Evolutionary conservation across 2,329 filamentous ascomycete genomes (phyloP), one percentile per base, ranked within the genome.

Genomic region (Colletotrichum sp.): DNA sequence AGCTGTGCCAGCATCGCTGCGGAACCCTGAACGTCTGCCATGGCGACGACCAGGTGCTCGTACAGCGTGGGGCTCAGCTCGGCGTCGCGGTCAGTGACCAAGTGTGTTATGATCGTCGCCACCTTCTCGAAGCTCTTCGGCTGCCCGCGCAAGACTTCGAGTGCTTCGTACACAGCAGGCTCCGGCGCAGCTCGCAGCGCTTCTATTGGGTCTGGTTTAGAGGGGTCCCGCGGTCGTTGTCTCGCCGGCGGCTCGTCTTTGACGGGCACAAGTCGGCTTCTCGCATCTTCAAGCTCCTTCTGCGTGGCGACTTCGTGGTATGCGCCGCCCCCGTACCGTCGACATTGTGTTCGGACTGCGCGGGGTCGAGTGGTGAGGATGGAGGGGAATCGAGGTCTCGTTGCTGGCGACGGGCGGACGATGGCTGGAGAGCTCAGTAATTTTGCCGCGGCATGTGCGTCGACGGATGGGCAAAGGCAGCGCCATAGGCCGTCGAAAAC

Each of bases 31-130:
- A 90, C 87, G 81, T 93, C 90, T 34, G 91, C 88, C 84, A 98
- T 96, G 63, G 93, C 92, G 75, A 93, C 88, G 79, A 98, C 92
- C 68, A 98, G 85, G 16, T 93, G 92, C 79, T 95, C 92, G 83
- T 97, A 98, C 67, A 95, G 85, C 69, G 89, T 86, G 4, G 88
- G 80, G 79, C 90, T 91, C 4, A 92, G 91, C 67, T 83, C 81
- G 80, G 93, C 89, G 3, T 86, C 83, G 18, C 92, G 87, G n/a
- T 88, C 85, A 57, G 84, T 84, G 15, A 96, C 83, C 34, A 96
- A 85, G 75, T 92, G 89, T 63, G 89, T 87, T 16, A 93, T 90
- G 9, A 94, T 78, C 2, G 83, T 82, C 3, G 85, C 81, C 13
- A 88, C 85, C 36, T 84, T 79, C 15, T 80, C 65, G 71, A 86